Evolutionary conservation across 2,329 filamentous ascomycete species (phyloP), one percentile per base, ranked within the genome.

Genomic region (Bretziella fagacearum): DNA sequence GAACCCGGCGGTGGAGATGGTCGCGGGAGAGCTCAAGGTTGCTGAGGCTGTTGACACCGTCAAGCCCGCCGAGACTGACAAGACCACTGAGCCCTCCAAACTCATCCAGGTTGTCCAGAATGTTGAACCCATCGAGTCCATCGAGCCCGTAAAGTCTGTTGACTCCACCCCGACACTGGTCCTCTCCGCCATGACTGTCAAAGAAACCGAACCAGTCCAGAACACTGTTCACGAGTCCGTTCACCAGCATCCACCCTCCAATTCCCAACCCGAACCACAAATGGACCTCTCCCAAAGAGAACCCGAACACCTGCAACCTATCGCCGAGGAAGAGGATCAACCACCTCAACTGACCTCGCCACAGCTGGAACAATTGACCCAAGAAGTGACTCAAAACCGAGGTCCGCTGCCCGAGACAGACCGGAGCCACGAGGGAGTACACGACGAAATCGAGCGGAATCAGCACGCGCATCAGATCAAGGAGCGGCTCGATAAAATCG

Each of bases 401-500:
- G 17, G 26, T 33, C 33, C 29, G 42, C 8, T 27, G 10, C 13
- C 42, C 47, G 18, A 46, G 20, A 20, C 18, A 20, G 17, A 49
- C 29, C 18, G 37, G 44, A 20, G 30, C 37, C 20, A 47, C 26
- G 44, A 50, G 13, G 15, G 43, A 11, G 26, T 43, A 44, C 4
- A 50, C n/a, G 39, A 39, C 18, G 44, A 47, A 13, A 32, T 44
- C 39, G 36, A 50, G n/a, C 11, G 39, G 44, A 10, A 36, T 22
- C 37, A 50, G 32, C 32, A 42, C 26, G 29, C 23, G 22, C 18
- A 42, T 6, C 43, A 50, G 26, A 26, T 35, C 26, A 37, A 47
- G 15, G 40, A 50, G 46, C 30, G 44, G 25, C 48, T 47, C 44
- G 22, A 41, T 10, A 50, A 50, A 37, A 50, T 50, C 20, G 48